These are phyloP conservation scores for Clavispora asparagi DNA, from an alignment of 805 yeast species.

Conservation along the genomic window DNA sequence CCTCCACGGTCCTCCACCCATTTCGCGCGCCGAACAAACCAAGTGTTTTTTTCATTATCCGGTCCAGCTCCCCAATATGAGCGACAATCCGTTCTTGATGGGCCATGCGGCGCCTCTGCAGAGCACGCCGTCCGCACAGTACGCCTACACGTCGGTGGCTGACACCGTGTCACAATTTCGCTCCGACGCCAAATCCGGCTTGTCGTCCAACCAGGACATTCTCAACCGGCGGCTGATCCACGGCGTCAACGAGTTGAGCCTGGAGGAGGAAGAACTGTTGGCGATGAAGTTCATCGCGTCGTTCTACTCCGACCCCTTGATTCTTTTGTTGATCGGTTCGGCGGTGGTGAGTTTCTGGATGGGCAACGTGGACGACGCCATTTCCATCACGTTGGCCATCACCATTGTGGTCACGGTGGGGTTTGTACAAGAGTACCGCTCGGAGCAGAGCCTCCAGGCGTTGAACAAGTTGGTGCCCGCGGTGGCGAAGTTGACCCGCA, in stretches of 20 bases:
- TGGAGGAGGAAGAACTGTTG: constrained; percentile 74
- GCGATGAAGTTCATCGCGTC: constrained; percentile 68
- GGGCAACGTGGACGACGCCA: constrained; percentile 96
- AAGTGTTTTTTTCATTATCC: background rate
- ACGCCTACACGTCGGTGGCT: constrained; percentile 55
- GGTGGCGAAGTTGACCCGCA: constrained; percentile 87
- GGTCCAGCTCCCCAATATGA: constrained; percentile 18
- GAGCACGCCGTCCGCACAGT: constrained; percentile 58
- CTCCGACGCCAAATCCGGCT: constrained; percentile 58
- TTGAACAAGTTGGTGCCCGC: constrained; percentile 92
- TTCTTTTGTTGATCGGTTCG: constrained; percentile 81
- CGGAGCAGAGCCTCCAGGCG: constrained; percentile 92
- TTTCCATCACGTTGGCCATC: constrained; percentile 90
- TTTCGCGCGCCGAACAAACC: background rate
- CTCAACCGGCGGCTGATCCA: constrained; percentile 63
- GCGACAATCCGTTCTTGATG: constrained; percentile 36
- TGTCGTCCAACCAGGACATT: constrained; percentile 66
- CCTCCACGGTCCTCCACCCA: background rate
- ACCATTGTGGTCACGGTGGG: constrained; percentile 94
- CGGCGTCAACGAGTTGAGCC: constrained; percentile 74
- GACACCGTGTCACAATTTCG: constrained; percentile 59
- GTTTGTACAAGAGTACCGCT: constrained; percentile 92
- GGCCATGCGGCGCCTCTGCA: constrained; percentile 14
- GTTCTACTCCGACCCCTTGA: constrained; percentile 88
- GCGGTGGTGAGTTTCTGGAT: constrained; percentile 81